Evolutionary conservation across 208 protist species (phyloP), one percentile per base, ranked within the genome.

Genomic region (Trypanosoma caninum): DNA sequence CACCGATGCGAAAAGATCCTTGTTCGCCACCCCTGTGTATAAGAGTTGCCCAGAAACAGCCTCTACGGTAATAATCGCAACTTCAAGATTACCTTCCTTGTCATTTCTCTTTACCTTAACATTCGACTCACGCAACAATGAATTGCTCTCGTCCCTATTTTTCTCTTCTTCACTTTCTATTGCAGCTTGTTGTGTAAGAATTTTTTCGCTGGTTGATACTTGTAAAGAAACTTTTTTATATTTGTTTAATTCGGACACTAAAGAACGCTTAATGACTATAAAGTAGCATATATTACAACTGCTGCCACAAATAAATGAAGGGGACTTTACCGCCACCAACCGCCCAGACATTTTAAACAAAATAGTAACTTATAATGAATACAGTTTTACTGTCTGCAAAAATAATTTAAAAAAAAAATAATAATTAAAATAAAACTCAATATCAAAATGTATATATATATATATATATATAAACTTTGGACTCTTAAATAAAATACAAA

Each of bases 51-150:
- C 67, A 18, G 67, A 73, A 8, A 67, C 30, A 13, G 48, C 56
- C 47, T 73, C 67, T 18, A 73, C 47, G 16, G 67, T 67, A 48
- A 73, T 73, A 31, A 72, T 31, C 28, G 33, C 50, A 20, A 56
- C 47, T 31, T 14, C 47, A 37, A 9, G 11, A 14, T 9, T 22
- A 14, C 23, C 22, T 4, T 53, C 28, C 4, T 14, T 18, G 3
- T 53, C 5, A 14, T 28, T 9, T 2, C 20, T 20, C 35, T 40
- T 37, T 35, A 53, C 25, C 5, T 3, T 4, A 2, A 20, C 16
- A 31, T 40, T 50, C n/a, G 20, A 34, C 13, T 8, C 16, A 9
- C 41, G 30, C n/a, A n/a, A 2, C 8, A 34, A 2, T 5, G 22
- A 1, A 42, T n/a, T 7, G 33, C 20, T 51, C 10, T 10, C 20